Evolutionary conservation across 2,329 filamentous ascomycete species (phyloP).

Genomic region (Fusarium pininemorale): DNA sequence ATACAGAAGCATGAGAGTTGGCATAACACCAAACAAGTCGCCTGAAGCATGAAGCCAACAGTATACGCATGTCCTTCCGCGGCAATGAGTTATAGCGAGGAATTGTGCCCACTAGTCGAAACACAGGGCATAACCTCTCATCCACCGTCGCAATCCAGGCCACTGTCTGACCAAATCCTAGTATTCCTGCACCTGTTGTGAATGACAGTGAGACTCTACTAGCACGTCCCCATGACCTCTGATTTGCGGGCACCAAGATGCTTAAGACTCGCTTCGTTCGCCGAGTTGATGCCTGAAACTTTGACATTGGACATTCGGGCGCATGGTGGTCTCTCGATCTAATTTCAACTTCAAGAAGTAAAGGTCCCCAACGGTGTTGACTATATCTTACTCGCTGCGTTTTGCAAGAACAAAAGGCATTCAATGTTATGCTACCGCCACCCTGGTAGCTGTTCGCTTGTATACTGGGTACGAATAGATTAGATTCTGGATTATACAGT

Average conservation of each 20-base stretch:
- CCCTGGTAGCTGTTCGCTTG: not conserved
- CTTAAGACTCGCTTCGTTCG: too few relatives aligned
- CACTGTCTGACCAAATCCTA: not conserved
- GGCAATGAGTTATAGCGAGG: too few relatives aligned
- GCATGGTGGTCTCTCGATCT: not conserved
- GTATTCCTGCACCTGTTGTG: not conserved
- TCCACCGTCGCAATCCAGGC: not conserved
- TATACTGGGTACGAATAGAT: rapidly evolving
- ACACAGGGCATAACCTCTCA: rapidly evolving
- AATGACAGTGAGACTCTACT: rapidly evolving
- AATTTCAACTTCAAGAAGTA: rapidly evolving
- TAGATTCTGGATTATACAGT: rapidly evolving
- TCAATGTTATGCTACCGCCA: rapidly evolving
- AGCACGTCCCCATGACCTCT: not conserved
- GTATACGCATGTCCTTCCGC: rapidly evolving
- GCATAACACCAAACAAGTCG: not conserved
- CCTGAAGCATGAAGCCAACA: not conserved
- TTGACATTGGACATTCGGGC: rapidly evolving
- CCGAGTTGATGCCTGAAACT: rapidly evolving
- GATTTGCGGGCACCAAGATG: too few relatives aligned
- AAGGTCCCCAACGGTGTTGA: rapidly evolving
- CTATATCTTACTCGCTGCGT: not conserved
- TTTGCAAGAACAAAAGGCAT: not conserved
- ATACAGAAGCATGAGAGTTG: rapidly evolving
- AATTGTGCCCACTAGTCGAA: not conserved